phyloP scores from a whole-genome alignment of 2,329 filamentous ascomycete genomes.

The Pleomassaria siparia region DNA sequence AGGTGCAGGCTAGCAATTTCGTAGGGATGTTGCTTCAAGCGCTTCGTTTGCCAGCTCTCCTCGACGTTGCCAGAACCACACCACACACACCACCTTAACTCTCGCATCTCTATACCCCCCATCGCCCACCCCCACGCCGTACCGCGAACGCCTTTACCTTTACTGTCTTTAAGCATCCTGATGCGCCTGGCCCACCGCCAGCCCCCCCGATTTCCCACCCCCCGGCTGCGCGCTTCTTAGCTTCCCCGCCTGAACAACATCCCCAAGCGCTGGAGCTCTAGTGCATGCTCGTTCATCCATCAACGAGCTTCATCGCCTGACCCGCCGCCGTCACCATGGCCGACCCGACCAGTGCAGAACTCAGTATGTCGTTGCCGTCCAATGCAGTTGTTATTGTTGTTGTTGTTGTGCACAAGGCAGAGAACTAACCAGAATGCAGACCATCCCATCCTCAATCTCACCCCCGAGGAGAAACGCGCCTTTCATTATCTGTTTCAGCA shows the following conservation, averaged over 20 bases:
- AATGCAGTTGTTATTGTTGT: no score
- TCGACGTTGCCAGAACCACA: background rate
- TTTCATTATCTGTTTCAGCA: slow-evolving; percentile 92
- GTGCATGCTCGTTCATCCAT: slow-evolving; percentile 25
- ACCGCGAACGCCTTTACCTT: slow-evolving; percentile 10
- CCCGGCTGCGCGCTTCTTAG: slow-evolving; percentile 10
- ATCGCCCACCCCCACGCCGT: slow-evolving; percentile 6
- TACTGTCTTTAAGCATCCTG: slow-evolving; percentile 4
- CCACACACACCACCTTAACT: background rate
- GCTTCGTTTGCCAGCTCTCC: slow-evolving; percentile 1
- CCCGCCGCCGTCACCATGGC: slow-evolving; percentile 26
- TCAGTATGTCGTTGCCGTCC: slow-evolving; percentile 30
- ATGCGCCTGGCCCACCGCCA: slow-evolving; percentile 16
- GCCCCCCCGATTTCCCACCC: slow-evolving; percentile 23
- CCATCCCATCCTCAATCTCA: slow-evolving; percentile 76
- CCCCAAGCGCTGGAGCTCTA: slow-evolving; percentile 30
- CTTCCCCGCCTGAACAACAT: slow-evolving; percentile 33
- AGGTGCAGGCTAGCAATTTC: no score
- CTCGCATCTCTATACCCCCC: slow-evolving; percentile 7
- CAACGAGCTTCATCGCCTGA: slow-evolving; percentile 22
- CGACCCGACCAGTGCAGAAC: no score
- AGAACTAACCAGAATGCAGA: slow-evolving; percentile 8
- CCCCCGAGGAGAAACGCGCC: slow-evolving; percentile 86
- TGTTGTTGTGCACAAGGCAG: background rate
- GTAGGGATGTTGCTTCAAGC: background rate